A percentile compares a stretch with the other conserved stretches of the same genome.
Conservation (phyloP, 805 yeast genomes). For the Monosporozyma servazzii region DNA sequence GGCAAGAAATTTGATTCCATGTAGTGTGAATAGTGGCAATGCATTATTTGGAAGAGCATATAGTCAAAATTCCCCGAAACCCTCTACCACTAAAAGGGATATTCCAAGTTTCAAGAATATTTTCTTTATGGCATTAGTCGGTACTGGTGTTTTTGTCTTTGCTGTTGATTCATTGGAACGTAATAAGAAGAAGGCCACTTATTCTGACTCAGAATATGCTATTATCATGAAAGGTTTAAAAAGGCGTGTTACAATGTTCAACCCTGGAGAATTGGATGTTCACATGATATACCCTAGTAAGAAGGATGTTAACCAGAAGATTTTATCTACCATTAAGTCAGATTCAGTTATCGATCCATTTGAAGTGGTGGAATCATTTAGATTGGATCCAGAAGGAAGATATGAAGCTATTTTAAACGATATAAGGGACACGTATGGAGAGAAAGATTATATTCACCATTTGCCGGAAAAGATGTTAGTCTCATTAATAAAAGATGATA, state of each 20-base stretch:
- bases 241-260: constrained; percentile 39
- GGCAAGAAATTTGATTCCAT: background rate
- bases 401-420: constrained; percentile 48
- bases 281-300: constrained; percentile 11
- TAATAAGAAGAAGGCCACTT: constrained; percentile 28
- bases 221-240: constrained; percentile 40
- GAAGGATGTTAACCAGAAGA: background rate
- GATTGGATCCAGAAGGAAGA: constrained; percentile 34
- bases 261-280: constrained; percentile 34
- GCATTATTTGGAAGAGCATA: background rate
- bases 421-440: constrained; percentile 20
- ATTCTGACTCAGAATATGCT: constrained; percentile 35
- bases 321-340: background rate
- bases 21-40: background rate
- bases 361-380: constrained; percentile 39
- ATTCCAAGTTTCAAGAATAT: constrained; percentile 35
- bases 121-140: constrained; percentile 36
- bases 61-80: background rate
- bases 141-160: constrained; percentile 35
- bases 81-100: background rate
- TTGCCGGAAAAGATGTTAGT: constrained; percentile 32
- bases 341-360: constrained; percentile 40
- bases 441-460: constrained; percentile 18
- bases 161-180: constrained; percentile 32
- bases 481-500: constrained; percentile 26